Base-by-base conservation (phyloP, 2,329 filamentous ascomycete genomes). In the Capronia americana region DNA sequence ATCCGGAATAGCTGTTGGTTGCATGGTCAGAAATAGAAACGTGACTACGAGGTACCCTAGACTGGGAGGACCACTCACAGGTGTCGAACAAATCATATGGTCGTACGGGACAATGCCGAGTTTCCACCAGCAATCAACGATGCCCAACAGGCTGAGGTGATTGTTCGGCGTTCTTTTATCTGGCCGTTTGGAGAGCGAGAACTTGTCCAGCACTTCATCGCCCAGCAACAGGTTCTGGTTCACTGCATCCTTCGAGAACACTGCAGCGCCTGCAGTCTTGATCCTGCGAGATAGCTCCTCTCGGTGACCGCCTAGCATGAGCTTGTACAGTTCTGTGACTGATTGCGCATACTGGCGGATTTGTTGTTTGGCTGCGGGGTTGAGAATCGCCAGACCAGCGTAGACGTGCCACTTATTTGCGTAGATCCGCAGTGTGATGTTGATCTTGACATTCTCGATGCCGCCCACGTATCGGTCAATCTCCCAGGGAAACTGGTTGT, bases 391-490 rank as follows among this genome's bases (percentile, higher is more conserved):
- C 8, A 99, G 89, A 0, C 95, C 95, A 23, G 95, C 95, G 78
- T 99, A 99, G 65, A 99, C 95, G 82, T 99, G 96, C 96, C 96
- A 99, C 79, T 98, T 99, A 79, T 97, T 96, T 67, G 90, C 90
- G 82, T 98, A 99, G 81, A 99, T 98, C 73, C 95, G 93, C 71
- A 99, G 83, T 72, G 93, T 98, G 72, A 98, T 89, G 81, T 99
- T 99, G 82, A 98, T 97, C 82, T 99, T 99, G 74, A 98, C 94
- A 78, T 99, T 99, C 79, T 99, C 95, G 74, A 99, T 96, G 60
- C 95, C 96, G 65, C 95, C 95, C 3, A 97, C 88, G 79, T 98
- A 99, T 69, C 95, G 92, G n/a, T 89, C 88, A 55, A 94, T 88
- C 74, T 98, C 94, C 95, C 95, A 99, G 0, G 96, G 95, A 74